Evolutionary conservation across 2,329 filamentous ascomycete genomes (phyloP), one percentile per base, ranked within the genome.

Genomic region (Aureobasidium sp.): DNA sequence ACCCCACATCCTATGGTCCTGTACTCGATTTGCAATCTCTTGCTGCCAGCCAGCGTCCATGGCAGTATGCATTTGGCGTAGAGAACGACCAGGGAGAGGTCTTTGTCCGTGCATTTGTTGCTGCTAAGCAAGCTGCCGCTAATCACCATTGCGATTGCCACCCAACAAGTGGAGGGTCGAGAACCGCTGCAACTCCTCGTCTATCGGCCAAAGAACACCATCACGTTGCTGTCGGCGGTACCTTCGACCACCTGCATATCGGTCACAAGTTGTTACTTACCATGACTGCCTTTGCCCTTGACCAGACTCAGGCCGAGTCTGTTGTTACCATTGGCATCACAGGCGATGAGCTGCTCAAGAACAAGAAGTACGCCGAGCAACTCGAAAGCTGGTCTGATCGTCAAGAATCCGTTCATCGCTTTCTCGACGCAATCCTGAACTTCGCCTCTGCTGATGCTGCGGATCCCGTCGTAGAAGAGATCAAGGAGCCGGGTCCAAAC

Each of bases 241-340:
- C 94, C 0, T 99, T 97, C 75, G 94, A 99, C 73, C 91, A 97
- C 74, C 82, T 99, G 24, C 94, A 99, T 72, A 86, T 90, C 4
- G 94, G 94, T 6, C 94, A 99, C 78, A 99, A 97, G 76, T 81
- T 97, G n/a, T 82, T 99, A 22, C 83, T 99, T 22, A 91, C 92
- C n/a, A 92, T 92, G 64, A 90, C 89, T 0, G 84, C 87, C 0
- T 83, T 97, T 61, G 81, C 91, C 17, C 80, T 89, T 62, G 82
- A 84, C 63, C 77, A 79, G 0, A 67, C 75, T 17, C 22, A 33
- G 19, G 75, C 78, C 1, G 29, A 62, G 1, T 53, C 53, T 17
- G 64, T 69, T 9, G 48, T 95, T 64, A 88, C 91, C 19, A 81
- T 97, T 45, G 94, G 94, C 14, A 89, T 99, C 67, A 96, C 94